phyloP scores from a whole-genome alignment of 2,329 filamentous ascomycete species.

The Delphinella strobiligena region DNA sequence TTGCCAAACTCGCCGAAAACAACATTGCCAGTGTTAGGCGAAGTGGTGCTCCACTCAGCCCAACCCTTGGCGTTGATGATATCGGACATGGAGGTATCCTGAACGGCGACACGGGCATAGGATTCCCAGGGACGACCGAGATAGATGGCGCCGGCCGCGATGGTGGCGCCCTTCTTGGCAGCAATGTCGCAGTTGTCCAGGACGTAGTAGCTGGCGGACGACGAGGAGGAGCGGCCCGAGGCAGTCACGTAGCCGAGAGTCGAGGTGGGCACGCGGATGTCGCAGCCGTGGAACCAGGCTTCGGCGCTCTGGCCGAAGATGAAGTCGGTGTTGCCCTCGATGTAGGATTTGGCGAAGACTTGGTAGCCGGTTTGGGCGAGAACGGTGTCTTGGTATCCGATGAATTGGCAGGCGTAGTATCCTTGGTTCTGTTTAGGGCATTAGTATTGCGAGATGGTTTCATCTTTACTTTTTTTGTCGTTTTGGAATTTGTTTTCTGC shows the following conservation, averaged over 20 bases:
- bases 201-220: constrained; percentile 39
- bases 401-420: constrained; percentile 45
- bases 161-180: constrained; percentile 27
- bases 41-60: constrained; percentile 40
- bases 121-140: constrained; percentile 43
- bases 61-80: constrained; percentile 51
- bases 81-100: constrained; percentile 37
- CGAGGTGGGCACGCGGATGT: constrained; percentile 34
- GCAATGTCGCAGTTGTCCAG: constrained; percentile 41
- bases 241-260: constrained; percentile 33
- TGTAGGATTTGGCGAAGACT: constrained; percentile 44
- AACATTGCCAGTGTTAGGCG: constrained; percentile 40
- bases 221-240: constrained; percentile 27
- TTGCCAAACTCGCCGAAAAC: constrained; percentile 49
- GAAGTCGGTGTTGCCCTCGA: constrained; percentile 48
- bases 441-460: neutral
- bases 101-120: constrained; percentile 41
- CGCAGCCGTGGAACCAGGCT: constrained; percentile 40
- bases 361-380: constrained; percentile 39
- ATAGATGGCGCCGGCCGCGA: constrained; percentile 30
- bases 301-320: constrained; percentile 44
- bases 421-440: constrained; percentile 32
- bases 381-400: constrained; percentile 46
- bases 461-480: too few species aligned
- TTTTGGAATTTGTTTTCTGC: neutral